Base-by-base conservation (phyloP, 2,329 filamentous ascomycete species). In the Xylariaceae sp. region DNA sequence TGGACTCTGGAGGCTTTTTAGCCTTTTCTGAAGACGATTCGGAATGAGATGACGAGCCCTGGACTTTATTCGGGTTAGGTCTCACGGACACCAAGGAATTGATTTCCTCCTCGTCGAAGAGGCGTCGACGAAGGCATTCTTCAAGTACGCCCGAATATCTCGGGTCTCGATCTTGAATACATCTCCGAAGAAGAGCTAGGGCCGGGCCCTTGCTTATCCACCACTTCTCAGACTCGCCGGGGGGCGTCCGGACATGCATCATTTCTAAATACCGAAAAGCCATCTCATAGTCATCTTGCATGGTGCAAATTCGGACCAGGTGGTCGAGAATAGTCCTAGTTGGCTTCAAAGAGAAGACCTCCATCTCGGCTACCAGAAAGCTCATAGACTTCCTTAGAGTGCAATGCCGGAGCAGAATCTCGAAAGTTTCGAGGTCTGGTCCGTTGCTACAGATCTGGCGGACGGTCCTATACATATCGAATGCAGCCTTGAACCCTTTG, bases 281-380 rank as follows among this genome's bases (percentile, higher is more conserved):
- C 11, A 60, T 58, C 47, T 71, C 68, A 32, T 74, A 68, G 29
- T 67, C 62, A 9, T 69, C 67, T 50, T 71, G 65, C 43, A 62
- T 53, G 6, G 68, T 62, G 50, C 65, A 66, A 48, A 69, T 68
- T 32, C 68, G 63, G 31, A 75, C 64, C 4, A 72, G 49, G 48
- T 64, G 61, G 52, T 74, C 63, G 41, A 70, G 65, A 12, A 66
- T 68, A 29, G 53, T 42, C 32, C 53, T 48, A 32, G 67, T 65
- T 1, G 69, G 68, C 49, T 60, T 62, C 7, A 75, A 57, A 12
- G 56, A 62, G 53, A 73, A 71, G 8, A 65, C 61, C 30, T 68
- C 56, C 71, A 75, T 74, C 64, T 75, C 73, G 3, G 64, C 61
- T 3, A 66, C 46, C 9, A 75, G 44, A 56, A 72, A 72, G 31